Evolutionary conservation across 2,329 filamentous ascomycete genomes (phyloP).

Genomic region (Golovinomyces cichoracearum): DNA sequence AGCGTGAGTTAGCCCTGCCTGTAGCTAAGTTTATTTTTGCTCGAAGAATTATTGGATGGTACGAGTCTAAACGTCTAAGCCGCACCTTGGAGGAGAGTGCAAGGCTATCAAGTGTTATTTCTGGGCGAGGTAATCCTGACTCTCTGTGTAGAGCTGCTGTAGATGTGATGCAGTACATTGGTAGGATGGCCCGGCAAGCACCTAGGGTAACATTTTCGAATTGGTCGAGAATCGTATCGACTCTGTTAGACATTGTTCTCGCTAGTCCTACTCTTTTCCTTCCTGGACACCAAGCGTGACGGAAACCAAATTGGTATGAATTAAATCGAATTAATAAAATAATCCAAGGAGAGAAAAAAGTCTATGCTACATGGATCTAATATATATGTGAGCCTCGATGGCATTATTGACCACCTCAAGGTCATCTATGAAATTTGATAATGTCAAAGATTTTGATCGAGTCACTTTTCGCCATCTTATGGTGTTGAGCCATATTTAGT

Average conservation of each 20-base stretch:
- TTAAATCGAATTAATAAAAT: too few relatives aligned
- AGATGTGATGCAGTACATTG: neutral
- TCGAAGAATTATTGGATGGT: neutral
- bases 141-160: neutral
- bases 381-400: too few relatives aligned
- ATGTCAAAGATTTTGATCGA: too few relatives aligned
- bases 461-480: too few relatives aligned
- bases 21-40: neutral
- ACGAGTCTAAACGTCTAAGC: neutral
- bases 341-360: too few relatives aligned
- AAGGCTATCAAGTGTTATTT: neutral
- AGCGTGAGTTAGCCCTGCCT: too few relatives aligned
- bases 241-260: neutral
- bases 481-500: too few relatives aligned
- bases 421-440: too few relatives aligned
- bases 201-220: neutral
- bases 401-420: too few relatives aligned
- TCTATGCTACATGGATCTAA: too few relatives aligned
- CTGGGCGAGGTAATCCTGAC: neutral
- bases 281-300: too few relatives aligned
- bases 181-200: neutral
- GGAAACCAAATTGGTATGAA: too few relatives aligned
- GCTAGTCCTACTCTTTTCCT: neutral
- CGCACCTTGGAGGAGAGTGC: neutral
- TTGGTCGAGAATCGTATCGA: neutral